Conservation (phyloP, 2,329 filamentous ascomycete species). For the Colletotrichum limetticola region DNA sequence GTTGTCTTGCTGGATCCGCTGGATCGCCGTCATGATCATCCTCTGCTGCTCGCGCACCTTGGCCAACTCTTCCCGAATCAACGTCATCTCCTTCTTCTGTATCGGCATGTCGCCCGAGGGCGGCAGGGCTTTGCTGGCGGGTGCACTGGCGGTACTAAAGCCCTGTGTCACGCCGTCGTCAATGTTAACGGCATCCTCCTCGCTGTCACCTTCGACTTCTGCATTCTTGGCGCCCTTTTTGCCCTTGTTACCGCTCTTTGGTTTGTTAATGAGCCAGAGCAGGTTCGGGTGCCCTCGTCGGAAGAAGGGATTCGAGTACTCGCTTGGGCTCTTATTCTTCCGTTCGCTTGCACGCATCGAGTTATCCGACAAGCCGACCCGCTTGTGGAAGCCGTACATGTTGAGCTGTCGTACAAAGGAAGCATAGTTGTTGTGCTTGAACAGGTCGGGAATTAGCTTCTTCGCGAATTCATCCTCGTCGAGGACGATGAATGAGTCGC, state of each 20-base stretch:
- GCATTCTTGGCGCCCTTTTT: conserved; percentile 72
- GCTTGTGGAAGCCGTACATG: conserved; percentile 99
- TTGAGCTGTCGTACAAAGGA: conserved; percentile 96
- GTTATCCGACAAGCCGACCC: conserved; percentile 91
- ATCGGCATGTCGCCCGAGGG: conserved; percentile 59
- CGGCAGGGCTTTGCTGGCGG: conserved; percentile 49
- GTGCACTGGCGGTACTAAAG: conserved; percentile 38
- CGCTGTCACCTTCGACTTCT: conserved; percentile 79
- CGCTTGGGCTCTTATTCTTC: conserved; percentile 97
- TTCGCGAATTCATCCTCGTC: conserved; percentile 99
- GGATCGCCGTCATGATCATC: conserved; percentile 85
- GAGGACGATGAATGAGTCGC: conserved; percentile 94
- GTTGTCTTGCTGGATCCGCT: conserved; percentile 84
- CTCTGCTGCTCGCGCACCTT: conserved; percentile 88
- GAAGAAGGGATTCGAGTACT: conserved; percentile 98
- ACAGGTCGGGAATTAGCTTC: conserved; percentile 94
- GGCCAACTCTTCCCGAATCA: conserved; percentile 82
- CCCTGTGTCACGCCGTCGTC: conserved; percentile 48
- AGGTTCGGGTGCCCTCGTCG: conserved; percentile 91
- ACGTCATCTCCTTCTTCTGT: conserved; percentile 78
- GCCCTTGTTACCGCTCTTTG: conserved; percentile 74
- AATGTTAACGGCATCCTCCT: conserved; percentile 55
- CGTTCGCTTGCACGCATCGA: conserved; percentile 97
- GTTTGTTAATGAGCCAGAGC: conserved; percentile 96
- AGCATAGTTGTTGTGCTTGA: conserved; percentile 99